Conservation (phyloP, 2,329 filamentous ascomycete genomes). For the Pochonia chlamydosporia region DNA sequence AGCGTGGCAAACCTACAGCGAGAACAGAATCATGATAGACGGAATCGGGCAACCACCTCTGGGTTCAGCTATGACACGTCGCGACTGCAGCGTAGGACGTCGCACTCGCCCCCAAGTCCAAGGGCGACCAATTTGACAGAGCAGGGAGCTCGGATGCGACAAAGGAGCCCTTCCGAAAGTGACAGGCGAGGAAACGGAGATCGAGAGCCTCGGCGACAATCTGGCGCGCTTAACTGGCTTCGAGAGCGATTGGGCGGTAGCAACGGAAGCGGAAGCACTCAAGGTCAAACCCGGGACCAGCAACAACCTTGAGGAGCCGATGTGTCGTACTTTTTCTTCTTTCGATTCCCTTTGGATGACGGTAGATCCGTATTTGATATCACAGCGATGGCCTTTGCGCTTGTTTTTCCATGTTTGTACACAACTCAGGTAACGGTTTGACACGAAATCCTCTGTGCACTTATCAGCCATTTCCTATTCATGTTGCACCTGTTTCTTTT, state of each 20-base stretch:
- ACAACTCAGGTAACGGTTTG: background rate
- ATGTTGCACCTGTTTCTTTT: background rate
- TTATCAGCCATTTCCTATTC: background rate
- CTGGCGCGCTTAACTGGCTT: constrained; percentile 38
- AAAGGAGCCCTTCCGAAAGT: constrained; percentile 33
- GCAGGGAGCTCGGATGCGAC: constrained; percentile 26
- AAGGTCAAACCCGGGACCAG: constrained; percentile 22
- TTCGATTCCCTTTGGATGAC: too few species aligned
- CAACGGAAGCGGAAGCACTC: constrained; percentile 20
- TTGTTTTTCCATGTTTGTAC: background rate
- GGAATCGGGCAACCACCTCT: constrained; percentile 19
- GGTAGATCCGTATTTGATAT: background rate
- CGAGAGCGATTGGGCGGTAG: constrained; percentile 32
- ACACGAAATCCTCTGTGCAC: too few species aligned
- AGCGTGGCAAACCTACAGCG: constrained; percentile 21
- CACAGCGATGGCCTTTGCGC: background rate
- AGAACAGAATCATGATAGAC: constrained; percentile 16
- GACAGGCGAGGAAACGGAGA: constrained; percentile 23
- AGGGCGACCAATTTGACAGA: constrained; percentile 21
- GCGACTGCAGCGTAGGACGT: constrained; percentile 29
- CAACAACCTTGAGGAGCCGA: constrained; percentile 18
- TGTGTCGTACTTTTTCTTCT: too few species aligned
- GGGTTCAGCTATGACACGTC: constrained; percentile 27
- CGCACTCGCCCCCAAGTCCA: constrained; percentile 31
- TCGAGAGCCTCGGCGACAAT: constrained; percentile 24